These are phyloP conservation scores for Trichosporon inkin DNA, from an alignment of 1,284 basidiomycete genomes.

Conservation along the genomic window DNA sequence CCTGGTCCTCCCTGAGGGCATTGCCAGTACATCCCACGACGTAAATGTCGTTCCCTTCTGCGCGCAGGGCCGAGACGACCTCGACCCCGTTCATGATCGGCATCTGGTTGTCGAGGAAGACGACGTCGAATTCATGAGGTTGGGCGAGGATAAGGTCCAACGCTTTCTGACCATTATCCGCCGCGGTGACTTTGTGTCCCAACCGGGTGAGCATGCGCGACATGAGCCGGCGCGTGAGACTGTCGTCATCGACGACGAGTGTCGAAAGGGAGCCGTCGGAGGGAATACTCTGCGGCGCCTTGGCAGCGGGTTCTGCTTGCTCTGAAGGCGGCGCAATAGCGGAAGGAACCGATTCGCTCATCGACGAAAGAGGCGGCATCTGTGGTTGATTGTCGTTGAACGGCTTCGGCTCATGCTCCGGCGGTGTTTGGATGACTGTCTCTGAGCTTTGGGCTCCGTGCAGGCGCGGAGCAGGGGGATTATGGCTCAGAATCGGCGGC, in stretches of 20 bases:
- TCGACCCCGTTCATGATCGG: conserved; percentile 74
- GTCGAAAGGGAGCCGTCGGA: conserved; percentile 24
- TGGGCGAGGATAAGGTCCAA: conserved; percentile 61
- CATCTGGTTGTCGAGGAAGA: conserved; percentile 43
- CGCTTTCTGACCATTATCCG: conserved; percentile 82
- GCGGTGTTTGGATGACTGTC: conserved; percentile 9
- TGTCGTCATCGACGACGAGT: conserved; percentile 42
- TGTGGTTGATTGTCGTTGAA: no score
- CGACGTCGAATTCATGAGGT: conserved; percentile 17
- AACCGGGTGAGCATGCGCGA: conserved; percentile 69
- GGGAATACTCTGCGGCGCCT: background rate
- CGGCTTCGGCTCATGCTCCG: no score
- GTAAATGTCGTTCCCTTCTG: conserved; percentile 64
- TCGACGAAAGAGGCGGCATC: no score
- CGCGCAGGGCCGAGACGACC: conserved; percentile 62
- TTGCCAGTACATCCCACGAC: conserved; percentile 67
- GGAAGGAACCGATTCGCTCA: no score
- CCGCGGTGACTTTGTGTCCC: conserved; percentile 70
- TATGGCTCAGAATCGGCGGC: no score
- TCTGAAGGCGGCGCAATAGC: background rate
- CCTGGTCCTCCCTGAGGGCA: conserved; percentile 60
- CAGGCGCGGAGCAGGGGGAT: no score
- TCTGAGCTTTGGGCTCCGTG: background rate
- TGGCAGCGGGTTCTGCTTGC: background rate
- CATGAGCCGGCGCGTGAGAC: conserved; percentile 76